phyloP scores from a whole-genome alignment of 176 grass and related monocot genomes.

The Oropetium thomaeum region DNA sequence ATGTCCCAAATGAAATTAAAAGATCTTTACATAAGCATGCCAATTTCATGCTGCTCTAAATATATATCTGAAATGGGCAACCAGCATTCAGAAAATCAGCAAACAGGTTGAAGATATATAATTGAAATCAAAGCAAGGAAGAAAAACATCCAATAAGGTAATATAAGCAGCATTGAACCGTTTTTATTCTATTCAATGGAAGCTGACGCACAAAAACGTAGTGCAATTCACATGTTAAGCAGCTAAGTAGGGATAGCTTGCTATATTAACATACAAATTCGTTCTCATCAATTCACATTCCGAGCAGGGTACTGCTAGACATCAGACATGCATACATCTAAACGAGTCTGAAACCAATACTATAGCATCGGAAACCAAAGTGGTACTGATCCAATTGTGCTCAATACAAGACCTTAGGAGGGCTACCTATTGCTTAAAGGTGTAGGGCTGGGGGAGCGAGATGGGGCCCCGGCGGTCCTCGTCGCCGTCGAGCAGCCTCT shows the following conservation, averaged over 20 bases:
- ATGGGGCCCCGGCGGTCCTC: conserved; percentile 60
- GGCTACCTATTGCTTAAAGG: conserved; percentile 67
- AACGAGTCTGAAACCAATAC: conserved; percentile 8
- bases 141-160: too few species aligned
- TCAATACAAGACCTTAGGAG: background rate
- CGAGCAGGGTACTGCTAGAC: conserved; percentile 5
- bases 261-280: conserved; percentile 18
- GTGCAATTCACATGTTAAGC: background rate
- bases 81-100: background rate
- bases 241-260: background rate
- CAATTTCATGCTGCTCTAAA: background rate
- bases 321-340: conserved; percentile 29
- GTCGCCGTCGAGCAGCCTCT: conserved; percentile 68
- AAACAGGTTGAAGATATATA: background rate
- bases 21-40: background rate
- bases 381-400: background rate
- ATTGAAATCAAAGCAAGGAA: background rate
- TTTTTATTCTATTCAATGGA: background rate
- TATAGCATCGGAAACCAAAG: background rate
- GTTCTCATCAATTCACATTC: conserved; percentile 9
- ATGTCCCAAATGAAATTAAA: background rate
- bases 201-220: background rate
- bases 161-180: background rate
- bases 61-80: background rate
- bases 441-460: conserved; percentile 84